A percentile compares a stretch with the other conserved stretches of the same genome.
Evolutionary conservation across 306 rosid genomes (phyloP).

Genomic region (Lagenaria siceraria): DNA sequence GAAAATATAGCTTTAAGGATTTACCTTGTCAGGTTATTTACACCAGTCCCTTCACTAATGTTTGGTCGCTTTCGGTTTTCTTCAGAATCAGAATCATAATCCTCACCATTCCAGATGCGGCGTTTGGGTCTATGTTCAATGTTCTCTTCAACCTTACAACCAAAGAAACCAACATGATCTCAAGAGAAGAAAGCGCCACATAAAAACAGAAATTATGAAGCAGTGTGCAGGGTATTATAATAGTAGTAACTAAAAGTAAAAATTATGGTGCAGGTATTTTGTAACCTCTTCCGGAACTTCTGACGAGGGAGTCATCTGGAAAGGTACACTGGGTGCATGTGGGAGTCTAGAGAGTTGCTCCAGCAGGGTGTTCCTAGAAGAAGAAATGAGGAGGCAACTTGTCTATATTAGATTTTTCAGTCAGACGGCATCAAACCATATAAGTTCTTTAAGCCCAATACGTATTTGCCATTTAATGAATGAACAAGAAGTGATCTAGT

Average conservation of each 20-base stretch:
- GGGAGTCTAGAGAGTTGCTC: slow-evolving; percentile 72
- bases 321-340: slow-evolving; percentile 74
- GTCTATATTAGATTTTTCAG: not conserved
- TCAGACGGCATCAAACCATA: not conserved
- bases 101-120: slow-evolving; percentile 74
- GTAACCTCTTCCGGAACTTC: slow-evolving; percentile 69
- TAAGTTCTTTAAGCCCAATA: not conserved
- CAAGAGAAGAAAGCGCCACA: slow-evolving; percentile 10
- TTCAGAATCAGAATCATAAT: slow-evolving; percentile 67
- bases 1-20: not conserved
- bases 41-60: not conserved
- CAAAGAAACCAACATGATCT: slow-evolving; percentile 9
- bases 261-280: not conserved
- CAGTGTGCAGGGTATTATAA: not conserved
- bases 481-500: not conserved
- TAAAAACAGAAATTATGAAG: not conserved
- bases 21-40: not conserved
- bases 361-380: slow-evolving; percentile 35
- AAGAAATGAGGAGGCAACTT: not conserved
- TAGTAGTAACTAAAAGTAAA: not conserved
- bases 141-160: slow-evolving; percentile 53
- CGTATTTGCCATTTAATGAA: not conserved
- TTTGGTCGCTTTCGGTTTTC: slow-evolving; percentile 20
- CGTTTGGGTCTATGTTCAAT: slow-evolving; percentile 61
- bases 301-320: slow-evolving; percentile 48